These are phyloP conservation scores for Boletus speciosus DNA, from an alignment of 768 basidiomycete genomes.

Conservation along the genomic window DNA sequence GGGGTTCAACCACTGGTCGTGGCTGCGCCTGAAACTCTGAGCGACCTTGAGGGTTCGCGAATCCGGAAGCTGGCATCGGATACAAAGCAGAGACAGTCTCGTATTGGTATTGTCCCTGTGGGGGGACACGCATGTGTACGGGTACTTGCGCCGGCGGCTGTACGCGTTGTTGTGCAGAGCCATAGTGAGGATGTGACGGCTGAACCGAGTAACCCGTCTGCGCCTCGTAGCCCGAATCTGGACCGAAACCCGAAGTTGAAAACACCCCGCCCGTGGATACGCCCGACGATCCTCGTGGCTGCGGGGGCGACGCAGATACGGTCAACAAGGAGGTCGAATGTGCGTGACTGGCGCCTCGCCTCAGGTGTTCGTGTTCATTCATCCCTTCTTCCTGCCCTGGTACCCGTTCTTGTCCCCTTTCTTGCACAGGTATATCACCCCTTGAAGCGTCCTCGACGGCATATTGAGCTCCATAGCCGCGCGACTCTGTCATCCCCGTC, in stretches of 20 bases:
- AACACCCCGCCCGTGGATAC: not conserved
- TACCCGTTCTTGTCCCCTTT: not conserved
- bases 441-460: not conserved
- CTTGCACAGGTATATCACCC: not conserved
- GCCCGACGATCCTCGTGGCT: not conserved
- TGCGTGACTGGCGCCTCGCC: slow-evolving; percentile 7
- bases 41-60: not conserved
- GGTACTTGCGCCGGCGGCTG: slow-evolving; percentile 4
- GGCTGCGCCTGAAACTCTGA: not conserved
- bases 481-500: not conserved
- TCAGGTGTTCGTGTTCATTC: not conserved
- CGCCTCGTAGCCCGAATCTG: not conserved
- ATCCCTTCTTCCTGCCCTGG: not conserved
- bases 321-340: slow-evolving; percentile 27
- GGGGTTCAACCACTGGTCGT: not conserved
- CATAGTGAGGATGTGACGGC: not conserved
- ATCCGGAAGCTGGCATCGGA: not conserved
- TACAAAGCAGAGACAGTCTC: not conserved
- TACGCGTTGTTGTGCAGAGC: slow-evolving; percentile 8
- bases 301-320: slow-evolving; percentile 18
- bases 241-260: not conserved
- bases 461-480: not conserved
- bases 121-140: not conserved
- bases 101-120: slow-evolving; percentile 13
- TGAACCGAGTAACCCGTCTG: slow-evolving; percentile 5